Evolutionary conservation across 345 rosid species (phyloP), one percentile per base, ranked within the genome.

Genomic region (Hibiscus syriacus): DNA sequence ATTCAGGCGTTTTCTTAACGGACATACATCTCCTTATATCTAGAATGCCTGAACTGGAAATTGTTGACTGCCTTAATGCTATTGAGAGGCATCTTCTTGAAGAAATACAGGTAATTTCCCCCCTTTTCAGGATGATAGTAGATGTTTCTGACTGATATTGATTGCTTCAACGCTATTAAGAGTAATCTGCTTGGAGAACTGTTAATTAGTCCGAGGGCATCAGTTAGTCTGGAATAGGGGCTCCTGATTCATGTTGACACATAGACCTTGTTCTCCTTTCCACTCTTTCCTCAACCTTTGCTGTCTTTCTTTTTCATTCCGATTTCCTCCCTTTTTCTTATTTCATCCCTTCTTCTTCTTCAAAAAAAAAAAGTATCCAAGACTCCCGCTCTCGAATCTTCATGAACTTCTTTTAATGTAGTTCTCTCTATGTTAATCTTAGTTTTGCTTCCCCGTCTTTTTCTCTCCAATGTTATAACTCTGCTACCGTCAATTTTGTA

Each of bases 41-140:
- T 61, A 82, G 77, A 79, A 88, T 87, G 90, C 78, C 92, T 58
- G 99, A 91, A 76, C 25, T 94, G 79, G 99, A 94, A 83, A 82
- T 85, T 72, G 87, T 91, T 58, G 99, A 94, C 75, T 86, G 93
- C 73, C 91, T 94, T 79, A 83, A 87, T 79, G 89, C 90, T 39
- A 86, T 94, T 38, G 99, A 94, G 85, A 86, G 78, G 74, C 85
- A 86, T 80, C 83, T 94, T 66, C 82, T 39, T 9, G 77, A 76
- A 63, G 97, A 94, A 87, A 77, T 77, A 67, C 81, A 80, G 90
- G 99, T 91, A 72, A 29, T 38, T 71, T 59, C 70, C 14, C 70
- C 23, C 63, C 62, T 70, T 27, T 38, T 48, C 27, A 38, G 53
- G 59, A 68, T 61, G 26, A 54, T 46, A 45, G 46, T 53, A 6